Percentiles rank a stretch among this genome's conserved stretches.
Evolutionary conservation across 768 basidiomycete species (phyloP).

Genomic region (Trametes cingulata): DNA sequence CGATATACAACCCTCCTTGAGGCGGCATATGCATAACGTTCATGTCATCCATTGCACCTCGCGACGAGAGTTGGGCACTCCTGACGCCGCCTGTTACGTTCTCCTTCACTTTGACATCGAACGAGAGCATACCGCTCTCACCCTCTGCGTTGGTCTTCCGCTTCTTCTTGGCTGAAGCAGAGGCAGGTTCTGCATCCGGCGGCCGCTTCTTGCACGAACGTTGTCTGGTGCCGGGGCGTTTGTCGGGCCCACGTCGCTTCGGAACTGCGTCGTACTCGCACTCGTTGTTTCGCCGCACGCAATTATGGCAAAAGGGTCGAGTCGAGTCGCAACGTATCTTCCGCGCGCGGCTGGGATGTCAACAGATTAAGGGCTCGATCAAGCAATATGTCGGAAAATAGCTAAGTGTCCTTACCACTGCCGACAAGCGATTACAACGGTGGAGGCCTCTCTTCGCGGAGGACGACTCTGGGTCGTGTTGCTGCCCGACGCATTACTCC

Average conservation of each 20-base stretch:
- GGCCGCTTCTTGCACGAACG: constrained; percentile 83
- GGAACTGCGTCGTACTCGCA: constrained; percentile 82
- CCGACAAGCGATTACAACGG: constrained; percentile 79
- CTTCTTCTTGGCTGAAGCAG: constrained; percentile 33
- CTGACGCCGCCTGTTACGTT: constrained; percentile 35
- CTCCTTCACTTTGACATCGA: constrained; percentile 39
- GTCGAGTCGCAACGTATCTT: constrained; percentile 88
- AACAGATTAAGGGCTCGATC: constrained; percentile 24
- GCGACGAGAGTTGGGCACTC: constrained; percentile 23
- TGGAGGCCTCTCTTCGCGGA: constrained; percentile 41
- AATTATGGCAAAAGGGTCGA: constrained; percentile 80
- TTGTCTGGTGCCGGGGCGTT: constrained; percentile 80
- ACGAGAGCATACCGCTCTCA: constrained; percentile 26
- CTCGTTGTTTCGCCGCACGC: constrained; percentile 71
- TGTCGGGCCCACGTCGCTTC: constrained; percentile 84
- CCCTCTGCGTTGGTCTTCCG: constrained; percentile 32
- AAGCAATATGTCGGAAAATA: constrained; percentile 19
- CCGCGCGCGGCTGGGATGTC: constrained; percentile 65
- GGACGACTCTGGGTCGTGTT: constrained; percentile 25
- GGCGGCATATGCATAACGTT: constrained; percentile 23
- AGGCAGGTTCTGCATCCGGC: constrained; percentile 39
- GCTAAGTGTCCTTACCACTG: constrained; percentile 61
- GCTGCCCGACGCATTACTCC: constrained; percentile 24
- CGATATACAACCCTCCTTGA: constrained; percentile 26
- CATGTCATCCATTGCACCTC: constrained; percentile 23